Conservation (phyloP, 768 basidiomycete species). For the Gloeophyllum trabeum region DNA sequence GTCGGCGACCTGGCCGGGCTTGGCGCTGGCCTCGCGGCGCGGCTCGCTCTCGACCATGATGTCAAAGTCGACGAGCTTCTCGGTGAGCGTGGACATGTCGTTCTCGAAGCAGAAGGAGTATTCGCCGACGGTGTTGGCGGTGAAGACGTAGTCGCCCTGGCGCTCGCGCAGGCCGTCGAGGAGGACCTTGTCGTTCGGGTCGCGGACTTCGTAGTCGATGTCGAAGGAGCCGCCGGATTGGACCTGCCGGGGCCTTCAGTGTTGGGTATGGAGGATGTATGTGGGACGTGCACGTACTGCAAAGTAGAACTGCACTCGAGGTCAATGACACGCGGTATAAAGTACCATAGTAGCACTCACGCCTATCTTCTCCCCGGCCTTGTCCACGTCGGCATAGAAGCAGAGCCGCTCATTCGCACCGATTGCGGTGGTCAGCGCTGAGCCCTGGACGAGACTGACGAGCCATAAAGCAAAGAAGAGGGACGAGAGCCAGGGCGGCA, state of each 20-base stretch:
- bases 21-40: conserved; percentile 77
- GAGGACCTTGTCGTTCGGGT: conserved; percentile 80
- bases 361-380: conserved; percentile 85
- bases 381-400: conserved; percentile 96
- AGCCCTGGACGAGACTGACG: too few species aligned
- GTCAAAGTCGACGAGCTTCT: conserved; percentile 90
- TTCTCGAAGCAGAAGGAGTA: conserved; percentile 98
- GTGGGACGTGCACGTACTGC: conserved; percentile 49
- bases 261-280: neutral
- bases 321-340: neutral
- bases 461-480: too few species aligned
- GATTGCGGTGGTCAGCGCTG: conserved; percentile 74
- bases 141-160: conserved; percentile 95
- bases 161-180: conserved; percentile 84
- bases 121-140: conserved; percentile 85
- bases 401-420: conserved; percentile 75
- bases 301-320: conserved; percentile 77
- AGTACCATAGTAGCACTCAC: conserved; percentile 29
- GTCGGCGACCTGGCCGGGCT: conserved; percentile 79
- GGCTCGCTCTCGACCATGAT: conserved; percentile 99
- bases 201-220: conserved; percentile 87
- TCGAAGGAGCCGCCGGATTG: conserved; percentile 98
- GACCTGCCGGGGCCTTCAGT: conserved; percentile 34
- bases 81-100: conserved; percentile 89
- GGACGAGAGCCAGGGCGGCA: too few species aligned